phyloP scores from a whole-genome alignment of 2,329 filamentous ascomycete species.

The Tolypocladium album region DNA sequence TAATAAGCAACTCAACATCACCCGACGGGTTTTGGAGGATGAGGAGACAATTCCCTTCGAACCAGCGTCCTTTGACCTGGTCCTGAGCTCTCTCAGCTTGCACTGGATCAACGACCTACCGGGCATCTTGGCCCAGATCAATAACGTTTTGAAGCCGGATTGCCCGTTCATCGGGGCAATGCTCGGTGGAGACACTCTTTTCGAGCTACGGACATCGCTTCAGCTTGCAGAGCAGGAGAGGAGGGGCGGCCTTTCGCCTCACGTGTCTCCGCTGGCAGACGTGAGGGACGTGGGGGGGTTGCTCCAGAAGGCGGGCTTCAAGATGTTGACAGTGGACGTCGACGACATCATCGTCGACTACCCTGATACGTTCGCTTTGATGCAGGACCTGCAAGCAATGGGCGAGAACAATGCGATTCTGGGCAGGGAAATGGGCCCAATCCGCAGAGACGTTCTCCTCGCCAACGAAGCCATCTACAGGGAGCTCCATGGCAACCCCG shows the following conservation, averaged over 20 bases:
- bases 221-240: slow-evolving; percentile 89
- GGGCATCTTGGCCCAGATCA: slow-evolving; percentile 72
- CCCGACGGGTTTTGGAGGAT: slow-evolving; percentile 62
- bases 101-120: slow-evolving; percentile 99
- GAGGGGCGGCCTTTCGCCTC: slow-evolving; percentile 81
- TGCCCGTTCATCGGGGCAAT: slow-evolving; percentile 89
- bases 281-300: slow-evolving; percentile 85
- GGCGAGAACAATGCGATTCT: slow-evolving; percentile 86
- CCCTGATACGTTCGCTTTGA: slow-evolving; percentile 78
- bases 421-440: slow-evolving; percentile 67
- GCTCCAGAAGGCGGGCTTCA: slow-evolving; percentile 80
- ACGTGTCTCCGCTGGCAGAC: slow-evolving; percentile 85
- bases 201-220: slow-evolving; percentile 83
- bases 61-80: slow-evolving; percentile 72
- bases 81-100: slow-evolving; percentile 78
- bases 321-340: slow-evolving; percentile 90
- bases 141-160: slow-evolving; percentile 80
- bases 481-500: slow-evolving; percentile 73
- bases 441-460: slow-evolving; percentile 73
- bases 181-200: slow-evolving; percentile 90
- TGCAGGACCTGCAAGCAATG: slow-evolving; percentile 94
- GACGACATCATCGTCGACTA: slow-evolving; percentile 97
- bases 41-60: slow-evolving; percentile 69
- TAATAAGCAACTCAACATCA: slow-evolving; percentile 62
- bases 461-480: slow-evolving; percentile 84